Base-by-base conservation (phyloP, 2,329 filamentous ascomycete species). In the Eurotiales sp. region DNA sequence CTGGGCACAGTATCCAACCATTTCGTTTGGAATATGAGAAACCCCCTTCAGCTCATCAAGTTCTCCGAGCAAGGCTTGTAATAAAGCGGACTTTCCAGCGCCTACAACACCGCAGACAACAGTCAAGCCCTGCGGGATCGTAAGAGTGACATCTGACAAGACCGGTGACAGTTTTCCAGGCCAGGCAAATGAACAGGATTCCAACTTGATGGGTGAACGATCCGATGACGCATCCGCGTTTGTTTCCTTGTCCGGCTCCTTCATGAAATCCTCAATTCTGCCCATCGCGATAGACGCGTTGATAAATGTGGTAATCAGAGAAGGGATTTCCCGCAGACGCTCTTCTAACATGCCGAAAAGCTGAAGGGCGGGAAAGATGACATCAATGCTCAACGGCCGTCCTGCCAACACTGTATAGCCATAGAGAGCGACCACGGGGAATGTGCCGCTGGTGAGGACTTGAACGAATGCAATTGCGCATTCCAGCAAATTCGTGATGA, bases 221-320 rank as follows among this genome's bases (percentile, higher is more conserved):
- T 73, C 71, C 3, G 67, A 23, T 3, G 51, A 34, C 3, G 46
- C 47, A 42, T 52, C 51, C 8, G 23, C 66, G 25, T 82, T 79
- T 55, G 84, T 84, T 56, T 93, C 84, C 59, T 90, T 89, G 61
- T 96, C 83, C 0, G 88, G 88, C 66, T 96, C 90, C 0, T 76
- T 73, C 88, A 96, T 95, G 70, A 95, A 96, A 19, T 81, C 79
- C 61, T 95, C 87, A 17, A 96, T 89, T 57, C 90, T 85, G 8
- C 81, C 82, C 56, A 95, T 82, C 0, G 90, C 87, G 15, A 96
- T 85, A n/a, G 81, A 84, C 0, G 90, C 88, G 60, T 95, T 95
- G 57, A 95, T 78, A 4, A 92, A 71, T 0, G 86, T 81, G 0
- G 87, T 90, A 39, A 95, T 83, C 8, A 95, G 72, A 25, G 81